Base-by-base conservation (phyloP, 2,329 filamentous ascomycete genomes). In the Arthrinium puccinioides region DNA sequence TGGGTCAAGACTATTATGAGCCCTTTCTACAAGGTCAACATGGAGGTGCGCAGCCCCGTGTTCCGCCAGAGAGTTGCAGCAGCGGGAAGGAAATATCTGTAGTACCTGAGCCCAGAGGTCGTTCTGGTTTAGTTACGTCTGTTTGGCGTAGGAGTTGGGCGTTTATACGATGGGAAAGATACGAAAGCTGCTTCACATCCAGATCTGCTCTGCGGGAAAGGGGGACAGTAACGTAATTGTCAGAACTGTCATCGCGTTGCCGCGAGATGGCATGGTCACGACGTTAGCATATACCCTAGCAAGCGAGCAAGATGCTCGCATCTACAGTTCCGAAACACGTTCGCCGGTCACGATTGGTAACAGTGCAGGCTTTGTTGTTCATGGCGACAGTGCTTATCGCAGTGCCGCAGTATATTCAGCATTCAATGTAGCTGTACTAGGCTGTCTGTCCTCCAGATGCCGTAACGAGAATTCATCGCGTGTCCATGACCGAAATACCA, bases 1-100 rank as follows among this genome's bases (percentile, higher is more conserved):
- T 98, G 90, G 82, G 78, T 95, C 47, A 98, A 98, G 72, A 86
- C 89, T 10, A 80, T 89, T 40, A 97, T 98, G 92, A 97, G 80
- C 56, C 92, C 92, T 0, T 98, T 98, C 60, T 97, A 96, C 67
- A 73, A 75, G 37, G 78, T 83, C 38, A 90, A 94, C 47, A 84
- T 84, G 72, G 82, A 86, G 50, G 81, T 98, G 36, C 79, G 74
- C 55, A 97, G 89, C 61, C 84, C 87, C 0, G 76, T 96, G 2
- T 98, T 98, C 59, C 74, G 86, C 48, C 69, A 76, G 39, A 77
- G 85, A 53, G 88, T 98, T 15, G 80, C 79, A 2, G 87, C 87
- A 3, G 90, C 90, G 1, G 92, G 88, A 48, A 87, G 87, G 65
- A 98, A 97, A 63, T 96, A 92, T 64, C 61, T 96, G 41, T 95